Conservation (phyloP, 352 stramenopile genomes). For the Pythium oligandrum region DNA sequence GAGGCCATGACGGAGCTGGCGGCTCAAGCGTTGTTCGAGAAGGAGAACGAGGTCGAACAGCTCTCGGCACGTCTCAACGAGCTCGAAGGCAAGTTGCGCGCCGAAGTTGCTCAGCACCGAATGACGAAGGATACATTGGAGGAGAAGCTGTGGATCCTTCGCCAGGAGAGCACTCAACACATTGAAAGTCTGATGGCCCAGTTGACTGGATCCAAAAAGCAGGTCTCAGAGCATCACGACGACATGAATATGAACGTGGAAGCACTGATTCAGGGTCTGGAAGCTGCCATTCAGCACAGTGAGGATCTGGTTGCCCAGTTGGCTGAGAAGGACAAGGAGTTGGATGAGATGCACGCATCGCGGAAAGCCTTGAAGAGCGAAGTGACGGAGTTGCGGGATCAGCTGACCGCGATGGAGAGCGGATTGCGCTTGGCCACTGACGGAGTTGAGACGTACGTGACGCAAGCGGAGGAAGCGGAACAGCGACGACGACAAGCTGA, state of each 20-base stretch:
- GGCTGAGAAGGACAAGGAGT: slow-evolving; percentile 61
- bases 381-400: slow-evolving; percentile 54
- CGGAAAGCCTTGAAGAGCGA: slow-evolving; percentile 58
- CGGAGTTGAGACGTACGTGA: slow-evolving; percentile 59
- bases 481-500: slow-evolving; percentile 44
- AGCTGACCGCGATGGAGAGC: slow-evolving; percentile 49
- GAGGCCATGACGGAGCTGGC: not conserved
- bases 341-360: slow-evolving; percentile 54
- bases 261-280: slow-evolving; percentile 52
- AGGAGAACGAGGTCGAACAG: too few species aligned
- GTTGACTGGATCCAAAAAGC: slow-evolving; percentile 19
- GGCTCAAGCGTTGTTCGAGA: too few species aligned
- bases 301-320: slow-evolving; percentile 32
- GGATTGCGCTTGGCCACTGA: slow-evolving; percentile 67
- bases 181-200: slow-evolving; percentile 28
- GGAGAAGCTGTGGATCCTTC: slow-evolving; percentile 35
- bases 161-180: slow-evolving; percentile 32
- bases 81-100: not conserved
- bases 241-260: slow-evolving; percentile 73
- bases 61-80: too few species aligned
- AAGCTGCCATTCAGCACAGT: slow-evolving; percentile 33
- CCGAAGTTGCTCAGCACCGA: slow-evolving; percentile 5
- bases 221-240: slow-evolving; percentile 47
- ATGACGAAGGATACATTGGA: slow-evolving; percentile 25
- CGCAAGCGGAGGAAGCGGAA: slow-evolving; percentile 50